Conservation (phyloP, 2,329 filamentous ascomycete genomes). For the Cryphonectria nitschkei region DNA sequence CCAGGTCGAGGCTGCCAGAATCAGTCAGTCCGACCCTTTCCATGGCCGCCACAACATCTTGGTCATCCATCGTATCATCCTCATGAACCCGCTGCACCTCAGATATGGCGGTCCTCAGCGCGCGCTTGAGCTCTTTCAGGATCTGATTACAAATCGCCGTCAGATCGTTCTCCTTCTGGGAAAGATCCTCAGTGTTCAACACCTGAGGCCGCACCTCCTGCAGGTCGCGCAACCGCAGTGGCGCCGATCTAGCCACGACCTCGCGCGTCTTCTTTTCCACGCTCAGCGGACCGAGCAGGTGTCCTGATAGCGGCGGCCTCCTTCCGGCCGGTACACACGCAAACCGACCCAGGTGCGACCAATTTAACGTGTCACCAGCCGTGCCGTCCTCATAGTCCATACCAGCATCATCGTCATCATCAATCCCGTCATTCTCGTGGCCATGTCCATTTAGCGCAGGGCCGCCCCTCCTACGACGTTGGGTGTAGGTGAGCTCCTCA, state of each 20-base stretch:
- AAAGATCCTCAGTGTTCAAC: constrained; percentile 72
- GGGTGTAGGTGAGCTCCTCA: constrained; percentile 54
- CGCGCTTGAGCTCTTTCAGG: constrained; percentile 59
- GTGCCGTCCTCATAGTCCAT: constrained; percentile 66
- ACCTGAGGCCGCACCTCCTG: constrained; percentile 78
- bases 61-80: constrained; percentile 51
- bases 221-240: constrained; percentile 69
- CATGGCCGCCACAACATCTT: constrained; percentile 58
- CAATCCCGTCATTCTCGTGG: background rate
- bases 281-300: constrained; percentile 86
- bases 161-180: constrained; percentile 76
- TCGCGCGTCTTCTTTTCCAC: constrained; percentile 83
- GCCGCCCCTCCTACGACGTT: constrained; percentile 46
- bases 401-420: constrained; percentile 2
- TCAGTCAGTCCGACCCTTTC: constrained; percentile 66
- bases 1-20: constrained; percentile 74
- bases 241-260: constrained; percentile 69
- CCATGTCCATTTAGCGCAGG: constrained; percentile 32
- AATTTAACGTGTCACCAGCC: constrained; percentile 79
- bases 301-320: constrained; percentile 78
- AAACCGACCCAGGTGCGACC: constrained; percentile 79
- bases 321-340: constrained; percentile 74
- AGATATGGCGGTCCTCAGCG: constrained; percentile 52
- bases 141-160: constrained; percentile 80
- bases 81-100: constrained; percentile 47